Percentiles rank a stretch among this genome's conserved stretches.
These are phyloP conservation scores for Aspergillus unguis DNA, from an alignment of 2,329 filamentous ascomycete genomes.

Conservation along the genomic window DNA sequence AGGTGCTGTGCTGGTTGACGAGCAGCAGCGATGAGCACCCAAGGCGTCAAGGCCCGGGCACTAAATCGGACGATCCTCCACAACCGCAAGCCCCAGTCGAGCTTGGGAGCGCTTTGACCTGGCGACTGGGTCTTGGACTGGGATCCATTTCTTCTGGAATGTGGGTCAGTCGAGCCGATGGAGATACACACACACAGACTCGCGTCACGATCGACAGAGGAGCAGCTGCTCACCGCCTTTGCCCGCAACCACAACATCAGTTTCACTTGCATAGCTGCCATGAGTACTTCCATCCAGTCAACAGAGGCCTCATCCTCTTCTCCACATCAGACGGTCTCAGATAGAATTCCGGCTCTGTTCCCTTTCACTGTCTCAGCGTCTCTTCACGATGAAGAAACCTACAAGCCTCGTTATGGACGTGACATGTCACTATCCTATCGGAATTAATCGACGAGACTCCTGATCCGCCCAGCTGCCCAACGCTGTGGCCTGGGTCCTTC, in stretches of 20 bases:
- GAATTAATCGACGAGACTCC: neutral
- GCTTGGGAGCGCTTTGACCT: conserved; percentile 20
- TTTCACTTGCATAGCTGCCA: no score
- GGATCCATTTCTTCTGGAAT: conserved; percentile 16
- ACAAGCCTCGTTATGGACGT: conserved; percentile 11
- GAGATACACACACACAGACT: neutral
- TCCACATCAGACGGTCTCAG: no score
- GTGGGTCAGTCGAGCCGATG: conserved; percentile 2
- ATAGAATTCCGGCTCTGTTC: no score
- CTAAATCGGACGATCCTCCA: neutral
- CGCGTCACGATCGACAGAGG: neutral
- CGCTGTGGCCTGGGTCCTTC: conserved; percentile 15
- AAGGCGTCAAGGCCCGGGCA: conserved; percentile 4
- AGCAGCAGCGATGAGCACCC: neutral
- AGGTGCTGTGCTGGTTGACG: neutral
- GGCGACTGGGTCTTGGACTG: neutral
- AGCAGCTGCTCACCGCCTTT: neutral
- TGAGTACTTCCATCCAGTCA: no score
- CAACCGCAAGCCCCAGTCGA: neutral
- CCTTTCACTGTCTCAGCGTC: neutral
- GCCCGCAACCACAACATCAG: neutral
- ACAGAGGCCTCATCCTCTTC: no score
- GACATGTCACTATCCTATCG: conserved; percentile 28
- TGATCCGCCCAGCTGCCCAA: neutral
- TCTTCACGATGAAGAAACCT: neutral